A percentile compares a stretch with the other conserved stretches of the same genome.
phyloP scores from a whole-genome alignment of 2,329 filamentous ascomycete species.

The Colletotrichum cuscutae region DNA sequence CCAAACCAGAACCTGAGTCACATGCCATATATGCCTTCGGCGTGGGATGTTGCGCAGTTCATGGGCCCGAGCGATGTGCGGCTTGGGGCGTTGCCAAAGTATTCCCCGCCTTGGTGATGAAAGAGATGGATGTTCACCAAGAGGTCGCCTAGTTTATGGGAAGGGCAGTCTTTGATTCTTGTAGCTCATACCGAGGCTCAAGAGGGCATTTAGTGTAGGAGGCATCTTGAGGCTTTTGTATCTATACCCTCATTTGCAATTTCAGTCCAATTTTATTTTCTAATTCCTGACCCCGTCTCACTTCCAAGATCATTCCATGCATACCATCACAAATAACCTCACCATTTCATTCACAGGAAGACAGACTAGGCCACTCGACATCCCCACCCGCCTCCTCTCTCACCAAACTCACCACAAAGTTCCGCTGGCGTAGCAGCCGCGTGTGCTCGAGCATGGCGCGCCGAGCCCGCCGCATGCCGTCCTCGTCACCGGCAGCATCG shows the following conservation, averaged over 20 bases:
- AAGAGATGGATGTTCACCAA: neutral
- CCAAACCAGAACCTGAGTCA: neutral
- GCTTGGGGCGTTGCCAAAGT: slow-evolving; percentile 9
- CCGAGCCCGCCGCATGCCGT: slow-evolving; percentile 39
- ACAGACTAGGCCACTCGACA: slow-evolving; percentile 9
- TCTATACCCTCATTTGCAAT: slow-evolving; percentile 19
- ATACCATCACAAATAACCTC: neutral
- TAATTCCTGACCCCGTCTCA: neutral
- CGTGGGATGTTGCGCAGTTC: slow-evolving; percentile 33
- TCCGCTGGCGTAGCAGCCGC: slow-evolving; percentile 12
- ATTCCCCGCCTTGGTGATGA: slow-evolving; percentile 29
- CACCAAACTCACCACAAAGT: slow-evolving; percentile 22
- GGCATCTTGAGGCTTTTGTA: slow-evolving; percentile 19
- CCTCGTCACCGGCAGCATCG: slow-evolving; percentile 37
- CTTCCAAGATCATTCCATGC: neutral
- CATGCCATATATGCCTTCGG: slow-evolving; percentile 16
- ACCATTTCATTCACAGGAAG: neutral
- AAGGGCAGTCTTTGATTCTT: neutral
- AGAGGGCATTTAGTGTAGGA: neutral
- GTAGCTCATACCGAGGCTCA: neutral
- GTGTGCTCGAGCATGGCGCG: slow-evolving; percentile 35
- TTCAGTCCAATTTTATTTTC: neutral
- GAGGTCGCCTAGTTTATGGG: neutral
- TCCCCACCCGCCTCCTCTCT: slow-evolving; percentile 4
- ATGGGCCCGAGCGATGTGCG: slow-evolving; percentile 28